Evolutionary conservation across 2,329 filamentous ascomycete species (phyloP).

Genomic region (Penicillium oxalicum): DNA sequence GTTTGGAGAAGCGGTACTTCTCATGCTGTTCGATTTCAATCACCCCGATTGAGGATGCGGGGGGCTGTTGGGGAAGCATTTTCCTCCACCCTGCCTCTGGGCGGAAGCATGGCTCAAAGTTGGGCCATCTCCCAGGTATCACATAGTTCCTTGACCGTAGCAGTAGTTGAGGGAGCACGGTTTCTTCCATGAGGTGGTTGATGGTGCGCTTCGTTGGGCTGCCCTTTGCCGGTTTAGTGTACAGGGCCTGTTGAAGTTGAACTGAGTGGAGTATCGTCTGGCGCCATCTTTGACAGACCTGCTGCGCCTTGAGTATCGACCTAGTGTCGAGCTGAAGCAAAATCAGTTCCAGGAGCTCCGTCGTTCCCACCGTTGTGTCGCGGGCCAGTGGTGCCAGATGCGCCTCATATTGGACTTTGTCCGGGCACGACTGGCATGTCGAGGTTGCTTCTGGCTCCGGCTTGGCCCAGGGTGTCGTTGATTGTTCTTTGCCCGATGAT

Average conservation of each 20-base stretch:
- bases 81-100: conserved; percentile 1
- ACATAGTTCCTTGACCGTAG: background rate
- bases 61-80: background rate
- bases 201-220: background rate
- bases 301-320: background rate
- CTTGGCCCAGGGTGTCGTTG: too few relatives aligned
- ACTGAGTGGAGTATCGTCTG: background rate
- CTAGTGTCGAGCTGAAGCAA: background rate
- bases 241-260: conserved; percentile 1
- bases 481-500: too few relatives aligned
- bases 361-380: background rate
- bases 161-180: background rate
- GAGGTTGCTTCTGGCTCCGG: too few relatives aligned
- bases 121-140: background rate
- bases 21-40: background rate
- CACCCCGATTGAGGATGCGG: conserved; percentile 1
- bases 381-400: background rate
- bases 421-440: too few relatives aligned
- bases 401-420: background rate
- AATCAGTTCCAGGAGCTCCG: background rate
- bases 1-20: background rate
- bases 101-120: conserved; percentile 2
- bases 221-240: background rate
- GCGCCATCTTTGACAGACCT: conserved; percentile 1
- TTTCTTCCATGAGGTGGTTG: conserved; percentile 1